Conservation (phyloP, 441 rosid species). For the Erysimum cheiri region DNA sequence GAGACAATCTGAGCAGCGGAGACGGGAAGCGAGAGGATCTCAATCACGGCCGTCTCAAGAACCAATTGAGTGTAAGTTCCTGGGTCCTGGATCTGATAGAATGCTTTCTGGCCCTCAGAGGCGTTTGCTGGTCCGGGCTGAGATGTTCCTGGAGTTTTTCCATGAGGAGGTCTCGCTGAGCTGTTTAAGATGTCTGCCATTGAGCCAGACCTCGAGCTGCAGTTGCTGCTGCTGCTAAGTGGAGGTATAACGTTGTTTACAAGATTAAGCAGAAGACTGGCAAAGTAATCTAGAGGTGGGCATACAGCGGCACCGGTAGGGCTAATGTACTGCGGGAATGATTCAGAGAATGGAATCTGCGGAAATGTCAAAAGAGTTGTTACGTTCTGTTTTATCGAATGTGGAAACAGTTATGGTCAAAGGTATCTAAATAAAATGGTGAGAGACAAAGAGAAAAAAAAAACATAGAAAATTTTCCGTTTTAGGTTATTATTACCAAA, state of each 20-base stretch:
- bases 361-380: conserved; percentile 10
- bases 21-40: conserved; percentile 93
- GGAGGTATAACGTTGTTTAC: conserved; percentile 96
- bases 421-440: conserved; percentile 11
- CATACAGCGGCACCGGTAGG: conserved; percentile 67
- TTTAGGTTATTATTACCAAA: conserved; percentile 12
- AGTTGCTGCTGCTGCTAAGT: conserved; percentile 59
- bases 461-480: conserved; percentile 5
- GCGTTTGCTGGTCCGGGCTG: conserved; percentile 76
- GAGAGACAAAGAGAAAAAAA: conserved; percentile 33
- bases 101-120: conserved; percentile 86
- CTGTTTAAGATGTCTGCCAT: conserved; percentile 61
- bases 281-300: conserved; percentile 97
- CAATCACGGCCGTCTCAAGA: conserved; percentile 95
- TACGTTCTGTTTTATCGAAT: neutral
- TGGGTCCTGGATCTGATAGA: conserved; percentile 98
- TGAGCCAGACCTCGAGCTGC: conserved; percentile 65
- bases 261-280: conserved; percentile 79
- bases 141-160: conserved; percentile 69
- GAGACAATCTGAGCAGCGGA: conserved; percentile 84
- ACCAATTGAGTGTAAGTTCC: conserved; percentile 94
- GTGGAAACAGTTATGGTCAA: conserved; percentile 17
- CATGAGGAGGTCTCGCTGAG: conserved; percentile 66
- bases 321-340: conserved; percentile 84
- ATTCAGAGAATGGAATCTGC: conserved; percentile 96